Percentiles rank a stretch among this genome's conserved stretches.
phyloP scores from a whole-genome alignment of 2,329 filamentous ascomycete species.

The Hymenoscyphus fructigenus region DNA sequence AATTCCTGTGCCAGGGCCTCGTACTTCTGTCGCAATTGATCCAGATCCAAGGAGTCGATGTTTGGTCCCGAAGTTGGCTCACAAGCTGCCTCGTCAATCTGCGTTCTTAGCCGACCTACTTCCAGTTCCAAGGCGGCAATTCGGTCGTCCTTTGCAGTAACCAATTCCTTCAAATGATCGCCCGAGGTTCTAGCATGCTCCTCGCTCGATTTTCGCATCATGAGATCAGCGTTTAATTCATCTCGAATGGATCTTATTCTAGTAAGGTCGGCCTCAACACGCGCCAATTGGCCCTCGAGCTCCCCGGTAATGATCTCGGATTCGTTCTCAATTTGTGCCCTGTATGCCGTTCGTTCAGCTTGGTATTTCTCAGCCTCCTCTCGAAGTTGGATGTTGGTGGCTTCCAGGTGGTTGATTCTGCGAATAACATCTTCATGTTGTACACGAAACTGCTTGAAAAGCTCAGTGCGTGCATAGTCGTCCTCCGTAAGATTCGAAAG shows the following conservation, averaged over 20 bases:
- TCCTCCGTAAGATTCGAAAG: slow-evolving; percentile 80
- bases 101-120: slow-evolving; percentile 65
- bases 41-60: slow-evolving; percentile 59
- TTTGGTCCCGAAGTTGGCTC: slow-evolving; percentile 44
- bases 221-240: slow-evolving; percentile 78
- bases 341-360: slow-evolving; percentile 79
- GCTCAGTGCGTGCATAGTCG: slow-evolving; percentile 86
- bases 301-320: slow-evolving; percentile 70
- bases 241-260: slow-evolving; percentile 83
- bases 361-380: slow-evolving; percentile 85
- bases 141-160: slow-evolving; percentile 74
- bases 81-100: slow-evolving; percentile 48
- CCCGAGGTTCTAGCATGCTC: slow-evolving; percentile 71
- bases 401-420: slow-evolving; percentile 87
- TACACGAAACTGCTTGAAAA: slow-evolving; percentile 87
- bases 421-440: slow-evolving; percentile 93
- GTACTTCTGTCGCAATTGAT: slow-evolving; percentile 74
- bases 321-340: slow-evolving; percentile 79
- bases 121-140: slow-evolving; percentile 83
- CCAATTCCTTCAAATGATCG: slow-evolving; percentile 76
- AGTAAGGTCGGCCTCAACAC: slow-evolving; percentile 80
- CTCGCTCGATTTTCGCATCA: slow-evolving; percentile 74
- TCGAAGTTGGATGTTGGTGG: slow-evolving; percentile 78
- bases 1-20: slow-evolving; percentile 77
- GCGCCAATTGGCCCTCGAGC: slow-evolving; percentile 76